These are phyloP conservation scores for Boletus rufocinnamomeus DNA, from an alignment of 768 basidiomycete species.

Conservation along the genomic window DNA sequence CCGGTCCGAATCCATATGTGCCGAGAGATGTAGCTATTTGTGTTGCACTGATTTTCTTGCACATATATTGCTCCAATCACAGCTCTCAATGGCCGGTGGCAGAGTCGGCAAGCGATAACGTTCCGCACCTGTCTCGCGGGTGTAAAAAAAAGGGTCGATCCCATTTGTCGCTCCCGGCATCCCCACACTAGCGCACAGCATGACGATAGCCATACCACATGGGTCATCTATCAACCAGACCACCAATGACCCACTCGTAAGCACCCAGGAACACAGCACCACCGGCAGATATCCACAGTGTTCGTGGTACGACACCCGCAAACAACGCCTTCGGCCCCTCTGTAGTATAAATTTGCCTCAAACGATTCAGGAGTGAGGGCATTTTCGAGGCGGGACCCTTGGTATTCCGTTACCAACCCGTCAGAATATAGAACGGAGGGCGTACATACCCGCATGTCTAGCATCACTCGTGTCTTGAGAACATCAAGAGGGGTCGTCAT, in stretches of 20 bases:
- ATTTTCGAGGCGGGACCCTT: slow-evolving; percentile 52
- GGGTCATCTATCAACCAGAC: slow-evolving; percentile 38
- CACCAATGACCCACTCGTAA: slow-evolving; percentile 78
- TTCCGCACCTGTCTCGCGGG: background rate
- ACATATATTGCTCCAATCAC: no score
- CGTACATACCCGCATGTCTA: slow-evolving; percentile 73
- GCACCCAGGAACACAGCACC: slow-evolving; percentile 98
- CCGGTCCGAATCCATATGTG: no score
- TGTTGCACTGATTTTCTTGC: no score
- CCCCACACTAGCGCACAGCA: background rate
- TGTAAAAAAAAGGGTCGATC: background rate
- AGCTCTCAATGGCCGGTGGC: background rate
- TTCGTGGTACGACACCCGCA: slow-evolving; percentile 85
- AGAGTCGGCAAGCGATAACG: background rate
- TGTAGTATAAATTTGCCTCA: slow-evolving; percentile 62
- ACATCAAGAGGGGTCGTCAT: slow-evolving; percentile 95
- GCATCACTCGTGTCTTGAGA: slow-evolving; percentile 95
- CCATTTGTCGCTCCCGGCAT: background rate
- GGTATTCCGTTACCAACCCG: background rate
- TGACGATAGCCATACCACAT: background rate
- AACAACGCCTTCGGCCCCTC: slow-evolving; percentile 83
- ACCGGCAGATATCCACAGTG: slow-evolving; percentile 94
- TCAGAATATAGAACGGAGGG: background rate
- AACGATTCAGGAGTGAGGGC: slow-evolving; percentile 57
- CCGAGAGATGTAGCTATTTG: no score